Conservation (phyloP, 345 rosid species). For the Laguncularia racemosa region DNA sequence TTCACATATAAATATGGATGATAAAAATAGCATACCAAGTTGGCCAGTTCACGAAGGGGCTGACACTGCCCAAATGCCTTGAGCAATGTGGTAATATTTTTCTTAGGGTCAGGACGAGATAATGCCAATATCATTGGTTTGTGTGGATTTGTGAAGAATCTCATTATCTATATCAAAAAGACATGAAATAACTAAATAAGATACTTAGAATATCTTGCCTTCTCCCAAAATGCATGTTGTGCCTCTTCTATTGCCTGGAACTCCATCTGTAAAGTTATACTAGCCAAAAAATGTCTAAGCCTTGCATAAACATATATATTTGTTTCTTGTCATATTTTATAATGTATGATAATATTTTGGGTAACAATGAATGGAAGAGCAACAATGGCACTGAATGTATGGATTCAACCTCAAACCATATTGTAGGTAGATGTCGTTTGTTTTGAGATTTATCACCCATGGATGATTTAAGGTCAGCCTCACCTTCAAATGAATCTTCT, state of each 20-base stretch:
- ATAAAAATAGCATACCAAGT: conserved; percentile 45
- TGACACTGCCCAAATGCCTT: conserved; percentile 91
- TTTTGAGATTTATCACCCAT: conserved; percentile 50
- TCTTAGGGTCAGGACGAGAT: conserved; percentile 92
- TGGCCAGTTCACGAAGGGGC: conserved; percentile 78
- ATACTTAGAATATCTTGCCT: not conserved
- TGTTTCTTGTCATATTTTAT: too few relatives aligned
- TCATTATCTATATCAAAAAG: conserved; percentile 51
- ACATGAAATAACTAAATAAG: not conserved
- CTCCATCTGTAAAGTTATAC: too few relatives aligned
- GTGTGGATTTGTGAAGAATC: conserved; percentile 86
- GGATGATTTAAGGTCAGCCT: conserved; percentile 43
- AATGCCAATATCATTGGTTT: conserved; percentile 86
- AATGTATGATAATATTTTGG: too few relatives aligned
- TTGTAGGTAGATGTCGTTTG: conserved; percentile 65
- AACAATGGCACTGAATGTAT: not conserved
- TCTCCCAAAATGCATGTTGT: not conserved
- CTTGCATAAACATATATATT: too few relatives aligned
- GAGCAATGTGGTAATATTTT: conserved; percentile 77
- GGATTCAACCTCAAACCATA: conserved; percentile 69
- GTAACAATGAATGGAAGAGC: not conserved
- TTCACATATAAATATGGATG: not conserved
- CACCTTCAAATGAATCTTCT: conserved; percentile 46
- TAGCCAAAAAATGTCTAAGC: too few relatives aligned
- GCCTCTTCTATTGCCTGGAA: too few relatives aligned